Conservation (phyloP, 2,329 filamentous ascomycete species). For the Penicillium sp. region DNA sequence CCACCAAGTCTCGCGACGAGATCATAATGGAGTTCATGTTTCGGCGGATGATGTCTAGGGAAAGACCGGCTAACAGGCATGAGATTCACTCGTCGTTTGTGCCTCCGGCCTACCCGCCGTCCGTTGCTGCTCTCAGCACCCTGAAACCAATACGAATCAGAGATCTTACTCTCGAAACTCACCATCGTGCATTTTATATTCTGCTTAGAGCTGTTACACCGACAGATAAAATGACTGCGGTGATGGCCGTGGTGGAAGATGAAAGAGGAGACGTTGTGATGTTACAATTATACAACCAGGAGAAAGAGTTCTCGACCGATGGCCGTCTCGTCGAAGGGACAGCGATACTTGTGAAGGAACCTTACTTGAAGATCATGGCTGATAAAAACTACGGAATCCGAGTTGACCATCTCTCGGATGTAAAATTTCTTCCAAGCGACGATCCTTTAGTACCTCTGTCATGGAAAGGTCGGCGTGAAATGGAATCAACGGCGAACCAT, state of each 20-base stretch:
- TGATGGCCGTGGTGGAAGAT: slow-evolving; percentile 49
- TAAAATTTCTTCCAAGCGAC: slow-evolving; percentile 43
- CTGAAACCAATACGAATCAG: slow-evolving; percentile 36
- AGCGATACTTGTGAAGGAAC: slow-evolving; percentile 58
- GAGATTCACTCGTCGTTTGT: slow-evolving; percentile 22
- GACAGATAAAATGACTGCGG: slow-evolving; percentile 35
- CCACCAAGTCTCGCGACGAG: slow-evolving; percentile 23
- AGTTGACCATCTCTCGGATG: slow-evolving; percentile 59
- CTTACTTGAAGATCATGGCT: slow-evolving; percentile 53
- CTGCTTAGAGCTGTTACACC: slow-evolving; percentile 38
- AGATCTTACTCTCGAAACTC: slow-evolving; percentile 44
- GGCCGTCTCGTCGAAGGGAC: slow-evolving; percentile 41
- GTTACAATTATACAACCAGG: slow-evolving; percentile 51
- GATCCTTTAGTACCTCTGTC: slow-evolving; percentile 47
- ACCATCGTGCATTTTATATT: slow-evolving; percentile 46
- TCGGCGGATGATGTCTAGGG: slow-evolving; percentile 12
- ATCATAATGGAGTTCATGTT: slow-evolving; percentile 24
- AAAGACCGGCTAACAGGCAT: not conserved
- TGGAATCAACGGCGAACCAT: slow-evolving; percentile 17
- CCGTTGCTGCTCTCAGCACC: slow-evolving; percentile 11
- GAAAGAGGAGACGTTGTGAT: slow-evolving; percentile 40
- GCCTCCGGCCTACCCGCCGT: slow-evolving; percentile 28
- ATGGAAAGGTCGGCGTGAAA: slow-evolving; percentile 35
- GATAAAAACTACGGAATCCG: slow-evolving; percentile 52
- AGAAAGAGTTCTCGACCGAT: slow-evolving; percentile 36